Percentiles rank a stretch among this genome's conserved stretches.
Evolutionary conservation across 2,329 filamentous ascomycete genomes (phyloP).

Genomic region (Incumbomyces delicatus): DNA sequence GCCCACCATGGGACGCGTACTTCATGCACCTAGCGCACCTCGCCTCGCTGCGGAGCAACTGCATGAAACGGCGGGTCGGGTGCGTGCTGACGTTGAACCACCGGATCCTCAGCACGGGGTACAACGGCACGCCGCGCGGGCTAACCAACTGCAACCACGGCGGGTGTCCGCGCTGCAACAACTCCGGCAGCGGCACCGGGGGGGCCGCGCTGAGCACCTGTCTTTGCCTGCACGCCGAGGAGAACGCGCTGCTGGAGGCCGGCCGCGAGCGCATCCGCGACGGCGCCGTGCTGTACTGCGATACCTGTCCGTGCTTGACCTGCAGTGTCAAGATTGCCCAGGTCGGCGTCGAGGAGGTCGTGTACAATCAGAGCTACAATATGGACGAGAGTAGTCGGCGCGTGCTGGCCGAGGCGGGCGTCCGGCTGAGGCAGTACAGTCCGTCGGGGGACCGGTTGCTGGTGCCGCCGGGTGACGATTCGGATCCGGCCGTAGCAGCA

Average conservation of each 20-base stretch:
- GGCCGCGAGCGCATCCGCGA: conserved; percentile 81
- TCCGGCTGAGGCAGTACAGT: conserved; percentile 70
- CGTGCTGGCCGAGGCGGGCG: conserved; percentile 74
- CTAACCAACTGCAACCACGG: conserved; percentile 86
- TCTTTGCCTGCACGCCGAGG: conserved; percentile 93
- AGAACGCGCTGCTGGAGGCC: conserved; percentile 91
- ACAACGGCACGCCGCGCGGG: conserved; percentile 92
- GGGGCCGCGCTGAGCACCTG: conserved; percentile 76
- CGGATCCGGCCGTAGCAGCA: no score
- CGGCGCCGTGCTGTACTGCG: conserved; percentile 78
- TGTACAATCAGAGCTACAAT: conserved; percentile 87
- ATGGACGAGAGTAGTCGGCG: conserved; percentile 80
- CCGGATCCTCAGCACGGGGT: conserved; percentile 86
- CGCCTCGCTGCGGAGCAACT: conserved; percentile 83
- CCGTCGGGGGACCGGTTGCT: conserved; percentile 13
- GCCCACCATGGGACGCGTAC: conserved; percentile 91
- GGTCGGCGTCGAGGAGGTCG: conserved; percentile 89
- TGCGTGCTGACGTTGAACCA: conserved; percentile 76
- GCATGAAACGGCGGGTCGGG: conserved; percentile 94
- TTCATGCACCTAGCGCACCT: conserved; percentile 96
- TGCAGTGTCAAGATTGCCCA: conserved; percentile 98
- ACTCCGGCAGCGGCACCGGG: conserved; percentile 52
- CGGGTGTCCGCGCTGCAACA: conserved; percentile 86
- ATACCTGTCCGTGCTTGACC: conserved; percentile 92
- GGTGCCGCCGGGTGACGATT: no score